Evolutionary conservation across 1,139 yeast species (phyloP).

Genomic region (Sugiyamaella pinicola): DNA sequence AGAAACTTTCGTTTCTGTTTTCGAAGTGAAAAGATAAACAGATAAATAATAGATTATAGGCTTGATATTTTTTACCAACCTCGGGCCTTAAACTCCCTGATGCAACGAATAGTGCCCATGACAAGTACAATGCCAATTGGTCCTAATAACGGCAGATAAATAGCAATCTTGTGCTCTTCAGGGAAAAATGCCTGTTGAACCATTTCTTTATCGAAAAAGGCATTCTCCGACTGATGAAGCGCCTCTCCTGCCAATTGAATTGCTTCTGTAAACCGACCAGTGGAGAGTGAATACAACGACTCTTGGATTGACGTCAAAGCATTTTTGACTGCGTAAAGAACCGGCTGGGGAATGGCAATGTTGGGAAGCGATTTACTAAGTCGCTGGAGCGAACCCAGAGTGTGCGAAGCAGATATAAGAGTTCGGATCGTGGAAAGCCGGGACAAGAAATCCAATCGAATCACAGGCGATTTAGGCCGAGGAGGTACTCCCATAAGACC

Average conservation of each 20-base stretch:
- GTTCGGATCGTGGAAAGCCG: conserved; percentile 62
- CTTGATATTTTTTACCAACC: background rate
- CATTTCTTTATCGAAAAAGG: conserved; percentile 93
- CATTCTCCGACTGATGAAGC: conserved; percentile 61
- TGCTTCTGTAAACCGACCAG: conserved; percentile 50
- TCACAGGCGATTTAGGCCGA: conserved; percentile 56
- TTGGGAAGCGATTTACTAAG: conserved; percentile 68
- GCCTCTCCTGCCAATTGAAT: conserved; percentile 59
- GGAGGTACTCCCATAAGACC: conserved; percentile 69
- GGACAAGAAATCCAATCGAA: conserved; percentile 67
- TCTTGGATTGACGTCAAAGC: conserved; percentile 46
- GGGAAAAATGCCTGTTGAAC: conserved; percentile 94
- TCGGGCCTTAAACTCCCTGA: conserved; percentile 42
- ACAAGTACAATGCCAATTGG: conserved; percentile 74
- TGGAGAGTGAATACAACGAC: conserved; percentile 41
- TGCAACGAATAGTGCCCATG: conserved; percentile 54
- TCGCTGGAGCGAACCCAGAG: conserved; percentile 69
- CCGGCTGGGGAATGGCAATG: conserved; percentile 79
- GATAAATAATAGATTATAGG: background rate
- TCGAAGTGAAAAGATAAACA: background rate
- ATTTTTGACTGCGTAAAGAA: conserved; percentile 51
- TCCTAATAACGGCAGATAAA: conserved; percentile 84
- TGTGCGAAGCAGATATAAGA: conserved; percentile 52
- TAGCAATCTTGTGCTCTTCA: conserved; percentile 91
- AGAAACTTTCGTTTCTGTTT: background rate